These are phyloP conservation scores for Ophiostoma sp. DNA, from an alignment of 2,329 filamentous ascomycete genomes.

Conservation along the genomic window DNA sequence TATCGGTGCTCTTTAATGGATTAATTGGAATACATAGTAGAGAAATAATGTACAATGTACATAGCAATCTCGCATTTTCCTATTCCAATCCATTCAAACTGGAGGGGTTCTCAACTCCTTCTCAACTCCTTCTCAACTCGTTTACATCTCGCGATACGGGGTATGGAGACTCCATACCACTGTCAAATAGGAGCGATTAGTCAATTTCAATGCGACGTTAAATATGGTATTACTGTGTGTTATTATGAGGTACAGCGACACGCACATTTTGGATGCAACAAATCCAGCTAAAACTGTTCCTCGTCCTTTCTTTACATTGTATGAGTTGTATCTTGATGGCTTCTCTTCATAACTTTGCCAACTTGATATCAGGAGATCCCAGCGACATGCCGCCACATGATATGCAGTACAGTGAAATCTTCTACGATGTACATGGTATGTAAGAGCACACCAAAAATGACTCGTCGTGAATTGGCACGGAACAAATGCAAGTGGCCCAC, in stretches of 20 bases:
- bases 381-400: background rate
- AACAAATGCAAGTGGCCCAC: background rate
- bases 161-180: conserved; percentile 8
- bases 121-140: conserved; percentile 1
- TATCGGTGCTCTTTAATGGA: background rate
- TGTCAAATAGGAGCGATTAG: background rate
- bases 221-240: background rate
- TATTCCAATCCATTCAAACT: conserved; percentile 11
- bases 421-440: too few species aligned
- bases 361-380: too few species aligned
- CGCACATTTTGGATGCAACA: background rate
- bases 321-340: too few species aligned
- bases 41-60: too few species aligned
- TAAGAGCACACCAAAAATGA: conserved; percentile 12
- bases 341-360: background rate
- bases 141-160: conserved; percentile 12
- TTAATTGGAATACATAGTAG: background rate
- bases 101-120: background rate
- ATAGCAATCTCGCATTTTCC: background rate
- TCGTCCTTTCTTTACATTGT: too few species aligned
- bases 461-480: conserved; percentile 7
- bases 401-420: background rate
- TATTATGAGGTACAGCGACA: background rate
- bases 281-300: background rate
- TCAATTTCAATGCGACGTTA: background rate